Evolutionary conservation across 768 basidiomycete species (phyloP), one percentile per base, ranked within the genome.

Genomic region (Hericium alpestre): DNA sequence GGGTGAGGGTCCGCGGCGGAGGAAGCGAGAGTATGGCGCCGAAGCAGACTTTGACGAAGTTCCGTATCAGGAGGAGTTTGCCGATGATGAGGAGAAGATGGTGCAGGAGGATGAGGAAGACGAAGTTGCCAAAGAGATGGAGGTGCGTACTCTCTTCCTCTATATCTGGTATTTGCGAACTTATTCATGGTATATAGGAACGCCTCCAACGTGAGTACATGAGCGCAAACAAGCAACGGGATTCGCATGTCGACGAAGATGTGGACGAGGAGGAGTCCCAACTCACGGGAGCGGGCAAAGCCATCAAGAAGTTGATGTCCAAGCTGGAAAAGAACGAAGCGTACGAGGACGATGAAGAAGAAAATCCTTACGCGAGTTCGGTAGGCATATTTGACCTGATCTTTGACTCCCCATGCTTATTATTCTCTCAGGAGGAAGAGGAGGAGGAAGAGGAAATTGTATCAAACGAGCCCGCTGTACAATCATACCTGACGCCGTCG

Each of bases 31-130:
- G 64, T 74, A 78, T 62, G 87, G 85, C 15, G 84, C 74, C 18
- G 90, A 93, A 61, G 90, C 88, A 6, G 88, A 88, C 64, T 65
- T 87, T 58, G 91, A 93, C 65, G 91, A 93, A 67, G 78, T 88
- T 55, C 76, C 84, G 7, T 93, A 81, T 61, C 90, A 93, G 64
- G 88, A 86, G 64, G 86, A 88, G 16, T 86, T 91, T 64, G 87
- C 87, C 2, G 91, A 93, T 64, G 91, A 93, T 58, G 91, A 93
- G 38, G 91, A 93, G 64, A 82, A 82, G 64, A 64, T 71, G 52
- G 79, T 83, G 69, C 78, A 79, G 15, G 78, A 81, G 12, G 86
- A 87, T 55, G 81, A 90, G 43, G 91, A 93, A 55, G 88, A 92
- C 62, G 91, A 92, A 25, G 38, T 58, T 66, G 81, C 85, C 37